phyloP scores from a whole-genome alignment of 2,329 filamentous ascomycete species.

The Ceratocystis alfenasii region DNA sequence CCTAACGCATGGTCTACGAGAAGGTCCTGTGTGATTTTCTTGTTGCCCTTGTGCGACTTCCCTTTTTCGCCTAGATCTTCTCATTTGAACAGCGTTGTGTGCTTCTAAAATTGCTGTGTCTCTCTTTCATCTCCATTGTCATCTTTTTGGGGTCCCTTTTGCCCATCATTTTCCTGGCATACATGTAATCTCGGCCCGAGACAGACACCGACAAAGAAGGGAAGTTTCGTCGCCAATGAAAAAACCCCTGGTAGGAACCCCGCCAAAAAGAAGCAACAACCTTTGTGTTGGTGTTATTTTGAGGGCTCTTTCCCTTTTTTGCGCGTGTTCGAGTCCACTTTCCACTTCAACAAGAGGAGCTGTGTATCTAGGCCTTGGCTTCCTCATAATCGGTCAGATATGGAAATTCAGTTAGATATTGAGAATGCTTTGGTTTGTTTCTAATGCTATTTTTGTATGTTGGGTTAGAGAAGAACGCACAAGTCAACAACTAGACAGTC shows the following conservation, averaged over 20 bases:
- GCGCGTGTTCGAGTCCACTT: neutral
- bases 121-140: neutral
- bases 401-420: no score
- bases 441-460: neutral
- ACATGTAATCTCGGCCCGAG: constrained; percentile 4
- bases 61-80: neutral
- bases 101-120: neutral
- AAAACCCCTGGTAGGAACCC: neutral
- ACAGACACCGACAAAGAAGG: neutral
- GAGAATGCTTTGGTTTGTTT: no score
- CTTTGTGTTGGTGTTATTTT: neutral
- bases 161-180: neutral
- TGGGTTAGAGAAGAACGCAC: neutral
- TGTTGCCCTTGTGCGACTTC: neutral
- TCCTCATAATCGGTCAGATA: neutral
- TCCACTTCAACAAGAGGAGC: neutral
- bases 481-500: neutral
- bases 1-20: no score
- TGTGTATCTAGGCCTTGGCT: neutral
- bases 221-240: neutral
- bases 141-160: neutral
- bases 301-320: neutral
- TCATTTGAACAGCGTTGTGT: neutral
- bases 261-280: neutral
- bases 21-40: neutral